phyloP scores from a whole-genome alignment of 2,329 filamentous ascomycete species.

The Cytospora chrysosperma region DNA sequence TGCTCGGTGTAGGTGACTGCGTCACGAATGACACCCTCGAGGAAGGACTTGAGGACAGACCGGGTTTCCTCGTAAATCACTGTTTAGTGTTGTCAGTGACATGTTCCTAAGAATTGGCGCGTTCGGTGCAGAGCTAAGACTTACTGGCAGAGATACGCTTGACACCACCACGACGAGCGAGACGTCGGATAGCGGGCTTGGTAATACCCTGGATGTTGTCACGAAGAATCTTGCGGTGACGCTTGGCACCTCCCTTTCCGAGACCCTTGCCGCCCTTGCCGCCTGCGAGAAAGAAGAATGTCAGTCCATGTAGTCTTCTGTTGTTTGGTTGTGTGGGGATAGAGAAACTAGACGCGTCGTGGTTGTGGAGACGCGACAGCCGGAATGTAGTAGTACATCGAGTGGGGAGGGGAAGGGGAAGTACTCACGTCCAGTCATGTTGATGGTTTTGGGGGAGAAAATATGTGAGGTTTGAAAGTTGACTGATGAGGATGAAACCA shows the following conservation, averaged over 20 bases:
- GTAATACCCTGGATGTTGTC: conserved; percentile 99
- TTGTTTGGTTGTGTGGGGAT: neutral
- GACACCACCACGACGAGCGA: conserved; percentile 98
- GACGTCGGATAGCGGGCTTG: conserved; percentile 97
- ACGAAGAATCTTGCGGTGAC: conserved; percentile 97
- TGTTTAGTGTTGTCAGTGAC: conserved; percentile 31
- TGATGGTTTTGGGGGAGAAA: conserved; percentile 25
- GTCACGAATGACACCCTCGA: conserved; percentile 77
- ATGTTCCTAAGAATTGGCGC: neutral
- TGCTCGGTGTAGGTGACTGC: conserved; percentile 81
- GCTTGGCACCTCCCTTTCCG: conserved; percentile 97
- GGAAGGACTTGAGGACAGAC: conserved; percentile 81
- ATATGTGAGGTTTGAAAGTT: conserved; percentile 25
- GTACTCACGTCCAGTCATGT: conserved; percentile 39
- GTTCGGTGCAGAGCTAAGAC: conserved; percentile 33
- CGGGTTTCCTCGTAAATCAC: conserved; percentile 84
- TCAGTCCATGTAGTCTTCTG: neutral
- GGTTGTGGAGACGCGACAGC: neutral
- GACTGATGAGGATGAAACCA: neutral
- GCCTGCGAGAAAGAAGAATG: conserved; percentile 50
- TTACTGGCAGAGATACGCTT: conserved; percentile 98
- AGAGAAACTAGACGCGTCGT: conserved; percentile 2
- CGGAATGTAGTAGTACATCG: neutral
- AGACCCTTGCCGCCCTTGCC: conserved; percentile 97
- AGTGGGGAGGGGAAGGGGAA: neutral